Evolutionary conservation across 1,284 basidiomycete species (phyloP), one percentile per base, ranked within the genome.

Genomic region (Ustilago shanxiensis): DNA sequence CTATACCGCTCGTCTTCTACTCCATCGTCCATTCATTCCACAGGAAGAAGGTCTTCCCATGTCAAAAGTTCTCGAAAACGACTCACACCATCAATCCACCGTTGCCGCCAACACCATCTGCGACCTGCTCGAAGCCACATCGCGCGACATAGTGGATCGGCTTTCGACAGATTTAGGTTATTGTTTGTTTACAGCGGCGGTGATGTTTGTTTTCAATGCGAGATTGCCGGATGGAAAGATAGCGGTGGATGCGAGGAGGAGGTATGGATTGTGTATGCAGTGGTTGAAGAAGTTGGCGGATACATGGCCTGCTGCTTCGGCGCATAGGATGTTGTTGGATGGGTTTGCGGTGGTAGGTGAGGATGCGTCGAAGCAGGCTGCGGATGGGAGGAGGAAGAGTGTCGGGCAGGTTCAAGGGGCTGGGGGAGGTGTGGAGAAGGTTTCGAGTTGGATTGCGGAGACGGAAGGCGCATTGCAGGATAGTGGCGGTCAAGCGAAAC

Each of bases 171-270:
- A 83, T 59, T 39, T 82, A 24, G 82, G 77, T 11, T 83, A 82
- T 54, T 82, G 80, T 45, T 64, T 83, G n/a, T 83, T 83, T 44
- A 82, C 82, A 13, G 80, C 80, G 6, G 77, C 77, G 26, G 77
- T 83, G 8, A 79, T 82, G 77, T 80, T 79, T 50, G 72, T 81
- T 20, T 83, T 83, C 60, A 82, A 82, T 58, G 76, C 80, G n/a
- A 55, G 80, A 10, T 37, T 83, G 44, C 60, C 70, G n/a, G 77
- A 77, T 24, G 31, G 37, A 8, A 54, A 66, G 59, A 63, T 79
- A 11, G 61, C 75, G 2, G 14, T 26, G 31, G 78, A 74, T 44
- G 79, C 81, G 16, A 63, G 75, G 45, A 41, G 75, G 47, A 50
- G 79, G 58, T 80, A 82, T 62, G 70, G 67, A 20, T 39, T 80